Evolutionary conservation across 139 green algal species (phyloP).

Genomic region (Chlorella sorokiniana): DNA sequence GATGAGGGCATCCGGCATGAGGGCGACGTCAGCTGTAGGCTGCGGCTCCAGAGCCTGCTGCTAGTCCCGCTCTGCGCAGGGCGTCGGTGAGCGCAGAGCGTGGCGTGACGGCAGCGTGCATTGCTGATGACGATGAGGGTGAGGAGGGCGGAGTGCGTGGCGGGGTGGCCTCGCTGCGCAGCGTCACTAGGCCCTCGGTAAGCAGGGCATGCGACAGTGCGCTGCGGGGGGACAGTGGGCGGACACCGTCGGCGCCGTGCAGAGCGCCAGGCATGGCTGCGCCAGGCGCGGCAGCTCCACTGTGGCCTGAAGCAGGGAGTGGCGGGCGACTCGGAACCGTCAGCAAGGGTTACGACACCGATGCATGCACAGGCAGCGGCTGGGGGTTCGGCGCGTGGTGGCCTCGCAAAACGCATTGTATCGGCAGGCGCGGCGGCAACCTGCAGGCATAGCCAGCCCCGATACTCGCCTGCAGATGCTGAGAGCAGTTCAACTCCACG

Average conservation of each 20-base stretch:
- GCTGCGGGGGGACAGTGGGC: not conserved
- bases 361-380: too few species aligned
- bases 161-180: too few species aligned
- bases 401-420: too few species aligned
- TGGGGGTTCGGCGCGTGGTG: too few species aligned
- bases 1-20: not conserved
- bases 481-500: not conserved
- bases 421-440: not conserved
- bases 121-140: not conserved
- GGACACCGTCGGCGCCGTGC: not conserved
- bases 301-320: not conserved
- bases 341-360: too few species aligned
- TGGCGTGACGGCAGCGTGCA: not conserved
- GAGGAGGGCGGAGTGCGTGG: not conserved
- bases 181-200: not conserved
- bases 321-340: too few species aligned
- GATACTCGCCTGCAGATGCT: not conserved
- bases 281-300: not conserved
- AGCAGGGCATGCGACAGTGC: not conserved
- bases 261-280: not conserved
- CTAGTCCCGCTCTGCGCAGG: slow-evolving; percentile 1
- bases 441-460: not conserved
- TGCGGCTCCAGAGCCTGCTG: not conserved
- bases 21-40: not conserved
- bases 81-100: not conserved